phyloP scores from a whole-genome alignment of 1,284 basidiomycete genomes.

The Ceratobasidium sp. region DNA sequence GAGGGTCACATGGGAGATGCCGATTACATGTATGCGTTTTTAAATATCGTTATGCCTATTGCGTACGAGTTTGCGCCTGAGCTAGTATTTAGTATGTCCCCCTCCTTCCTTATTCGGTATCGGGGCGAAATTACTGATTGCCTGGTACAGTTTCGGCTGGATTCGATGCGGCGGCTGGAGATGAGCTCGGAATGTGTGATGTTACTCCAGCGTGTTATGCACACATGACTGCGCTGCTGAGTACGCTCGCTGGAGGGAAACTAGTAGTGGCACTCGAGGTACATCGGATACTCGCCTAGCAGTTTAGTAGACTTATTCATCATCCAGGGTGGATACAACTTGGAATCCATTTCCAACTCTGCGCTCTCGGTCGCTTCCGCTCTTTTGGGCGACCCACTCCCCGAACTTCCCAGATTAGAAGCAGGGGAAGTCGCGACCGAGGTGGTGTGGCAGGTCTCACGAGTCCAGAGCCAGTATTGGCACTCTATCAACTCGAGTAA shows the following conservation, averaged over 20 bases:
- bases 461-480: slow-evolving; percentile 91
- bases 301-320: slow-evolving; percentile 11
- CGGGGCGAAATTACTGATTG: slow-evolving; percentile 5
- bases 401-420: slow-evolving; percentile 69
- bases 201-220: slow-evolving; percentile 96
- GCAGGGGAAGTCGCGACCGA: slow-evolving; percentile 82
- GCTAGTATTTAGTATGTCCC: slow-evolving; percentile 86
- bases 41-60: slow-evolving; percentile 95
- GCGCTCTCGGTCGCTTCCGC: slow-evolving; percentile 85
- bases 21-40: slow-evolving; percentile 97
- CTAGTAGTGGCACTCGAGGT: slow-evolving; percentile 95
- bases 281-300: slow-evolving; percentile 35
- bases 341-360: slow-evolving; percentile 86
- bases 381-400: slow-evolving; percentile 85
- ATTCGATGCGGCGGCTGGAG: slow-evolving; percentile 95
- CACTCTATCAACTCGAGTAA: slow-evolving; percentile 78
- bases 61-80: slow-evolving; percentile 96
- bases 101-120: slow-evolving; percentile 10
- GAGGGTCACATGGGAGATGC: slow-evolving; percentile 87
- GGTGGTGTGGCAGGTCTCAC: slow-evolving; percentile 85
- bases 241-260: slow-evolving; percentile 86
- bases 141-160: slow-evolving; percentile 94
- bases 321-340: slow-evolving; percentile 90
- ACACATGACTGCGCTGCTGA: slow-evolving; percentile 98
- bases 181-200: slow-evolving; percentile 87